Conservation (phyloP, 2,329 filamentous ascomycete genomes). For the Trichophyton schoenleinii region DNA sequence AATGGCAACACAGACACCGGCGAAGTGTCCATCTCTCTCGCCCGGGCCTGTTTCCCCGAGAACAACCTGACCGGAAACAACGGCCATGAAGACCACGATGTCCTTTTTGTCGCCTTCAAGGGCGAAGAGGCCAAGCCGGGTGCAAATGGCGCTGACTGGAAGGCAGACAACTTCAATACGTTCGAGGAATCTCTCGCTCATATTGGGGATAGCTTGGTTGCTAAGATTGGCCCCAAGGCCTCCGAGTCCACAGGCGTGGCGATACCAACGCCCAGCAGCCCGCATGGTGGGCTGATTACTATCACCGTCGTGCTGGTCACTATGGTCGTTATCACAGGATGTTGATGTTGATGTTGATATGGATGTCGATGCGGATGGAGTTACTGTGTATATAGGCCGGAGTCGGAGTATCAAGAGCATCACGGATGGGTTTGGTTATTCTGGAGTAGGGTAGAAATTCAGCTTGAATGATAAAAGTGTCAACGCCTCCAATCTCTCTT, state of each 20-base stretch:
- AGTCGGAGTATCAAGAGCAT: too few species aligned
- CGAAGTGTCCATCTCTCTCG: conserved; percentile 47
- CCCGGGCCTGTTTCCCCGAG: conserved; percentile 44
- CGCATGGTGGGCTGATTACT: background rate
- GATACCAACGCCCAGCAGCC: background rate
- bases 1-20: conserved; percentile 47
- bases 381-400: too few species aligned
- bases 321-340: background rate
- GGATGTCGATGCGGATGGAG: too few species aligned
- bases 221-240: conserved; percentile 16
- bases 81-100: conserved; percentile 46
- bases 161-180: conserved; percentile 34
- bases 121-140: conserved; percentile 49
- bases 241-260: background rate
- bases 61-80: conserved; percentile 41
- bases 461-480: too few species aligned
- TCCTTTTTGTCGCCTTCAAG: conserved; percentile 50
- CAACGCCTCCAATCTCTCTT: too few species aligned
- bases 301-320: background rate
- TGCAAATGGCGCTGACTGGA: conserved; percentile 42
- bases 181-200: conserved; percentile 29
- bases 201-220: conserved; percentile 13
- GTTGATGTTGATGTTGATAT: background rate
- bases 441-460: too few species aligned
- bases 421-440: too few species aligned